Base-by-base conservation (phyloP, 2,329 filamentous ascomycete species). In the Aureobasidium pullulans region DNA sequence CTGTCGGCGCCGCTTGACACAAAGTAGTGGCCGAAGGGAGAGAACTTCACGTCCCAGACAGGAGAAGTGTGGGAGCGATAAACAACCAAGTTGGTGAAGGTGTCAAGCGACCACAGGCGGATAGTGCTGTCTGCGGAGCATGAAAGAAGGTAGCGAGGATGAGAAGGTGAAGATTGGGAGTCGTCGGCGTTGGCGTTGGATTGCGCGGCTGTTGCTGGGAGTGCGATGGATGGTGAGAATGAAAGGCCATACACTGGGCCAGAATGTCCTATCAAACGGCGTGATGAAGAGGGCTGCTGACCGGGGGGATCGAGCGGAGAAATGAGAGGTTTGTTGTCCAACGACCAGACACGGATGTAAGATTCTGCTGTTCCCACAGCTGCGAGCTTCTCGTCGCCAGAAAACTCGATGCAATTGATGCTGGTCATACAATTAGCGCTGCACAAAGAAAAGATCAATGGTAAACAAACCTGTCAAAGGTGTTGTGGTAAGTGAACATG, bases 401-500 rank as follows among this genome's bases (percentile, higher is more conserved):
- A 96, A 69, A 99, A 96, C 68, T 97, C 93, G 70, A 97, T 84
- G 69, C 89, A 96, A n/a, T 90, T 91, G 61, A 96, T 83, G 59
- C 89, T 93, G 62, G 44, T 10, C 36, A 19, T 11, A 52, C 37
- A 52, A 62, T 72, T 61, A 73, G 66, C 29, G 13, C 16, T n/a
- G 7, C 1, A 0, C 10, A 15, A 4, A 11, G 3, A 3, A 50
- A 6, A n/a, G 7, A 44, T 36, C 52, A 61, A 53, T 6, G 11
- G 9, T 10, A 28, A 16, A 23, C 59, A 42, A 43, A 92, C 90
- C 85, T 88, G 73, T 96, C 91, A 63, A 91, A 86, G 0, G 90
- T 96, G 73, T 99, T 99, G 77, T 99, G 94, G 69, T 97, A 96
- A 0, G 94, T 99, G 71, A 95, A 96, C 89, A 97, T 97, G 78